Evolutionary conservation across 1,284 basidiomycete genomes (phyloP).

Genomic region (Ceraceosorus guamensis): DNA sequence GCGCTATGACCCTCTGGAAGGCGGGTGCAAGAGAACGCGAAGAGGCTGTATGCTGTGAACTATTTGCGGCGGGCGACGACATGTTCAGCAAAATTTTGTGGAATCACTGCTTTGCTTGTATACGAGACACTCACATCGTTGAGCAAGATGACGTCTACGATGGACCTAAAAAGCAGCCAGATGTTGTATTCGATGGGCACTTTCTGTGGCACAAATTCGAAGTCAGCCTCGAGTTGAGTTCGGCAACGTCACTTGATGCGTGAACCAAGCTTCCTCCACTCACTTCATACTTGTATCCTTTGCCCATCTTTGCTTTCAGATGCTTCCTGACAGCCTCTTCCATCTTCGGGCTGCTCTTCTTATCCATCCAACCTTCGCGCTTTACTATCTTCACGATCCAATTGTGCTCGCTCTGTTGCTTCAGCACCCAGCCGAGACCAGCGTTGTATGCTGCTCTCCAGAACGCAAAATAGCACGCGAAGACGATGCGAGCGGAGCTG

Average conservation of each 20-base stretch:
- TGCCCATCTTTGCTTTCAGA: conserved; percentile 82
- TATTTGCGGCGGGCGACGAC: conserved; percentile 42
- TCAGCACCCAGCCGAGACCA: conserved; percentile 86
- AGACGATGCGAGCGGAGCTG: conserved; percentile 54
- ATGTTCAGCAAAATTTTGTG: neutral
- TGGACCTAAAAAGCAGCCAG: conserved; percentile 83
- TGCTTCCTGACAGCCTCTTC: conserved; percentile 78
- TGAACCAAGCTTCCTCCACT: too few relatives aligned
- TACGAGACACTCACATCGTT: conserved; percentile 54
- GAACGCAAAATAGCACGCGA: conserved; percentile 79
- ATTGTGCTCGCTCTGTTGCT: conserved; percentile 83
- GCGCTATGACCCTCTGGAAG: conserved; percentile 65
- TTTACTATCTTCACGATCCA: conserved; percentile 83
- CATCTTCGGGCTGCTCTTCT: conserved; percentile 58
- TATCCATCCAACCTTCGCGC: conserved; percentile 78
- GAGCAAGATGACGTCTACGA: conserved; percentile 88
- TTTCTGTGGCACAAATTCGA: too few relatives aligned
- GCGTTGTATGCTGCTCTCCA: conserved; percentile 89
- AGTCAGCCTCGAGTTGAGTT: too few relatives aligned
- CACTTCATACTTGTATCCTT: conserved; percentile 84
- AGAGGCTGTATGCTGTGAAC: conserved; percentile 92
- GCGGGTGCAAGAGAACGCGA: conserved; percentile 69
- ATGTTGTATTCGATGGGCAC: conserved; percentile 49
- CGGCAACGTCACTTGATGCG: too few relatives aligned
- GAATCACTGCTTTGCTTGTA: neutral